Evolutionary conservation across 148 eudicot genomes (phyloP), one percentile per base, ranked within the genome.

Genomic region (Amaranthus palmeri): DNA sequence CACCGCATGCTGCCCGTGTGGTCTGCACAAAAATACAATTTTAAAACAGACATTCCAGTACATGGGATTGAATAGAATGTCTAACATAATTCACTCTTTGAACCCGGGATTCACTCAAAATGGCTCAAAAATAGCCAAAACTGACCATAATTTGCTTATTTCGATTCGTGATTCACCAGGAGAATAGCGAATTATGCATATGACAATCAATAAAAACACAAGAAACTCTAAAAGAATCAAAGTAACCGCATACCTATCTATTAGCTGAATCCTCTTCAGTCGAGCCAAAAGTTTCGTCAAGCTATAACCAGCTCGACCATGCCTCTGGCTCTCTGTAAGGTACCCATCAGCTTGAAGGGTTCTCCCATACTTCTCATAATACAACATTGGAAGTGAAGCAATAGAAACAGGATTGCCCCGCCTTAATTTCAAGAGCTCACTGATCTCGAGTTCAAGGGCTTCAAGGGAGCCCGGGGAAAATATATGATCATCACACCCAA

Each of bases 241-340:
- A 4, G 2, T 25, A 25, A 25, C 36, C 36, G 36, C 18, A 9
- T 43, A 87, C 91, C 88, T 82, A 55, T 86, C 92, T 57, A 88
- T 78, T 11, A 88, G 41, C 25, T 75, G 76, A 61, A 88, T 74
- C 13, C 77, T 83, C 67, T 81, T 84, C 67, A 88, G 43, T 41
- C 85, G 86, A 51, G 86, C 89, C 54, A 88, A 84, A 65, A 88
- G 86, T 74, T 82, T 88, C 0, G 92, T 86, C 82, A 88, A 81
- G 78, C 89, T 88, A 80, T 67, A 85, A 54, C 92, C 92, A 62
- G 87, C 86, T 71, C 85, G 80, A 4, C 92, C 92, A 65, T 88
- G 88, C 68, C 92, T 84, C 70, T 85, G 87, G 82, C 92, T 88
- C 75, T 88, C 92, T 2, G 92, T 88, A 25, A 86, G 85, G 61